A percentile compares a stretch with the other conserved stretches of the same genome.
phyloP scores from a whole-genome alignment of 2,329 filamentous ascomycete genomes.

The Ceratocystis harringtonii region DNA sequence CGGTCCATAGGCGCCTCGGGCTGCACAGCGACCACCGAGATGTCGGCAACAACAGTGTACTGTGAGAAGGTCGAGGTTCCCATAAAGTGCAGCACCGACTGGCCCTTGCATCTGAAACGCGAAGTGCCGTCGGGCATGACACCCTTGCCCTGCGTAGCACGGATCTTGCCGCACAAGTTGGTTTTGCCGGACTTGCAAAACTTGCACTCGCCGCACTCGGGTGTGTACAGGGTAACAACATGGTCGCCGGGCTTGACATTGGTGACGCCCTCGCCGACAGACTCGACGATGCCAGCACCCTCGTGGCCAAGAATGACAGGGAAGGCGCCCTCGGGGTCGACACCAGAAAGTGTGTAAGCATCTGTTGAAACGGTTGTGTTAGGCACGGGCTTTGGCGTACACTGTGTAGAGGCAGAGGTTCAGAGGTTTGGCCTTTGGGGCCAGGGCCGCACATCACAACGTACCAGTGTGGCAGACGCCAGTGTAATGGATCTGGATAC shows the following conservation, averaged over 20 bases:
- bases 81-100: constrained; percentile 97
- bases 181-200: constrained; percentile 99
- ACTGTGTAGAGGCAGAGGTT: neutral
- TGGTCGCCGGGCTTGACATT: constrained; percentile 88
- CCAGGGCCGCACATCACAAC: neutral
- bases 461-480: constrained; percentile 95
- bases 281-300: constrained; percentile 83
- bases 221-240: constrained; percentile 82
- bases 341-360: constrained; percentile 88
- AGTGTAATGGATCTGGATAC: constrained; percentile 93
- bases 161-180: constrained; percentile 97
- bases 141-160: constrained; percentile 86
- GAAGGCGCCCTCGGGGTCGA: constrained; percentile 92
- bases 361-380: constrained; percentile 33
- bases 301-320: constrained; percentile 81
- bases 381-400: neutral
- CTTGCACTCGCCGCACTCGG: constrained; percentile 95
- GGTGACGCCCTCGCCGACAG: constrained; percentile 85
- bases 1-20: constrained; percentile 86
- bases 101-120: constrained; percentile 86
- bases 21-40: constrained; percentile 90
- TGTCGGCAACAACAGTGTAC: constrained; percentile 96
- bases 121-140: constrained; percentile 95
- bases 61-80: constrained; percentile 97
- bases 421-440: neutral